Conservation (phyloP, 1,284 basidiomycete genomes). For the Cutaneotrichosporon daszewskae region DNA sequence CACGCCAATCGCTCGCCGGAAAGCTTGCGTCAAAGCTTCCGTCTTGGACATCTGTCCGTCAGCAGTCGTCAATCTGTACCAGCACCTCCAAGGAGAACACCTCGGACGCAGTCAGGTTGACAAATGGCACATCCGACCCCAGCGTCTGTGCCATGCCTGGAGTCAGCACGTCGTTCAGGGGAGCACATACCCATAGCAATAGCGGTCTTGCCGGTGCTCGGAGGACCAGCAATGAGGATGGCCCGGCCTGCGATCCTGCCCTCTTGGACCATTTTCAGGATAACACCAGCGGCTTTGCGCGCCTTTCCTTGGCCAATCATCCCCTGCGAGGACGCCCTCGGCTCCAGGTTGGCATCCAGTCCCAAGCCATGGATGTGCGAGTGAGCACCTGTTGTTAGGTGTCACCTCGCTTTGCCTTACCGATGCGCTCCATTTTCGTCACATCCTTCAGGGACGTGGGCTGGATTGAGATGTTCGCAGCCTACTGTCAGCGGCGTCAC, state of each 20-base stretch:
- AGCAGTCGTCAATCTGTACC: slow-evolving; percentile 7
- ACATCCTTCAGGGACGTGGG: slow-evolving; percentile 63
- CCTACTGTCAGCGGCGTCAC: slow-evolving; percentile 21
- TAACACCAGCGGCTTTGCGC: slow-evolving; percentile 92
- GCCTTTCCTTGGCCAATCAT: slow-evolving; percentile 96
- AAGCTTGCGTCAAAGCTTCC: slow-evolving; percentile 93
- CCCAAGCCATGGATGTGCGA: slow-evolving; percentile 96
- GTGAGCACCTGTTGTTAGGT: slow-evolving; percentile 65
- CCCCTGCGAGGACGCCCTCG: slow-evolving; percentile 73
- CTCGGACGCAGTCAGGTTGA: slow-evolving; percentile 93
- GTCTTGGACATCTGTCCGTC: slow-evolving; percentile 83
- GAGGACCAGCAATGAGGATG: slow-evolving; percentile 93
- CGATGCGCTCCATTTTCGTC: slow-evolving; percentile 94
- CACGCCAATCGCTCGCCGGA: slow-evolving; percentile 90
- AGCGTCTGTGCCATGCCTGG: slow-evolving; percentile 95
- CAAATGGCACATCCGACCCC: slow-evolving; percentile 91
- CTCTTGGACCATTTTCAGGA: slow-evolving; percentile 96
- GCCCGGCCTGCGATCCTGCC: slow-evolving; percentile 90
- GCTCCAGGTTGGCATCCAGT: slow-evolving; percentile 83
- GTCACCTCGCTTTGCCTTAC: slow-evolving; percentile 49
- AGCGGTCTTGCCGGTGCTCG: slow-evolving; percentile 94
- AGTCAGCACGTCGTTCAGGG: slow-evolving; percentile 5
- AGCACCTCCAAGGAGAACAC: slow-evolving; percentile 79
- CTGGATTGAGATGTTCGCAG: slow-evolving; percentile 49
- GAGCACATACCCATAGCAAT: slow-evolving; percentile 77